These are phyloP conservation scores for Saturnispora quitensis DNA, from an alignment of 805 yeast genomes.

Conservation along the genomic window DNA sequence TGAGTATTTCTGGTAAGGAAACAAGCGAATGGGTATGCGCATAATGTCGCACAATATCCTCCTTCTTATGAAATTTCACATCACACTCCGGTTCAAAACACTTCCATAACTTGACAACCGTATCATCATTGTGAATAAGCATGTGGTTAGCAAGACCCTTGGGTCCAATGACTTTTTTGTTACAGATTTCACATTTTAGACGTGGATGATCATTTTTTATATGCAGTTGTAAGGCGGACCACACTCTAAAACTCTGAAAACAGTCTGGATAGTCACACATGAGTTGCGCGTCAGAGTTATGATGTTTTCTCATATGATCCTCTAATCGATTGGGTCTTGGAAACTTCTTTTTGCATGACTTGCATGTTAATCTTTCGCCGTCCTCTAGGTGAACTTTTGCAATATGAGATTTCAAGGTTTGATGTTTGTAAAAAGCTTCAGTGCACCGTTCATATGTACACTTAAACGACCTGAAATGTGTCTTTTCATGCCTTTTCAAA, in stretches of 20 bases:
- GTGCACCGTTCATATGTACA: constrained; percentile 57
- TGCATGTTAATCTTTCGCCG: constrained; percentile 38
- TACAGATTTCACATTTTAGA: constrained; percentile 54
- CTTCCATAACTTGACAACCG: constrained; percentile 52
- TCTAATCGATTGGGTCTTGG: constrained; percentile 55
- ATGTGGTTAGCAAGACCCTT: constrained; percentile 65
- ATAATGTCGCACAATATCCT: constrained; percentile 50
- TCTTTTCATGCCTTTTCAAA: constrained; percentile 68
- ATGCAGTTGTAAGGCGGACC: constrained; percentile 69
- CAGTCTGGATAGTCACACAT: constrained; percentile 61
- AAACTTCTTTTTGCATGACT: constrained; percentile 55
- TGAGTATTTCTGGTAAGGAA: constrained; percentile 13
- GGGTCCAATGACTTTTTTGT: constrained; percentile 63
- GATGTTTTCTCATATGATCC: constrained; percentile 59
- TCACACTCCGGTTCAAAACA: constrained; percentile 46
- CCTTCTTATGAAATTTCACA: constrained; percentile 44
- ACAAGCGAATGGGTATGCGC: constrained; percentile 30
- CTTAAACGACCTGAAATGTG: constrained; percentile 60
- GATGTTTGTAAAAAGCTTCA: constrained; percentile 65
- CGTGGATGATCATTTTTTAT: constrained; percentile 66
- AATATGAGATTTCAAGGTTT: constrained; percentile 65
- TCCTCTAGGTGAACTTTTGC: constrained; percentile 49
- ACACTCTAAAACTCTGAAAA: constrained; percentile 48
- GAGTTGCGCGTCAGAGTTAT: constrained; percentile 40
- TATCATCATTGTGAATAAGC: constrained; percentile 52